Base-by-base conservation (phyloP, 2,329 filamentous ascomycete species). In the Sporothrix schenckii region DNA sequence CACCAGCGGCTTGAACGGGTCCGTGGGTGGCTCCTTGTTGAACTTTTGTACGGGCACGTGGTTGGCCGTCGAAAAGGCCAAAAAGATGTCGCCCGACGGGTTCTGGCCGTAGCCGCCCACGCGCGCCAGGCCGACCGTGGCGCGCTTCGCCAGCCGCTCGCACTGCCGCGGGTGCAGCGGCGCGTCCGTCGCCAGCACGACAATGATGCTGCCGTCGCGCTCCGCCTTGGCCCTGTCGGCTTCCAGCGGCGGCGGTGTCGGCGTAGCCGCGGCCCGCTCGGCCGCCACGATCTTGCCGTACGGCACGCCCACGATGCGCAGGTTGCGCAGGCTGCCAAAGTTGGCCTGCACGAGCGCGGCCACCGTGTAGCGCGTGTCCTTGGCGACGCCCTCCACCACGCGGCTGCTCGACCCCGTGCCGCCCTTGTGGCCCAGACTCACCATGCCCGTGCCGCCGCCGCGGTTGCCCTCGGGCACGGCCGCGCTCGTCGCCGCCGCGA, bases 381-480 rank as follows among this genome's bases (percentile, higher is more conserved):
- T 16, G 54, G 41, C 27, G 6, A 21, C 56, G 19, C 49, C 52
- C 5, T 76, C 60, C n/a, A 91, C 83, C 9, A 87, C 73, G 30
- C 89, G 83, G 63, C 84, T 88, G 74, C 85, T 85, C 0, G 84
- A 88, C 0, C 89, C 89, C 0, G 89, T 91, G 0, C 89, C 89
- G 49, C 88, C 89, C 76, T 91, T 90, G 80, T 87, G 89, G 73
- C 84, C 84, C 75, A 90, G 87, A 75, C 87, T 89, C 50, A 87
- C 83, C 87, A 91, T 90, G 16, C 88, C 88, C 0, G 88, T 88
- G n/a, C 89, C 89, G 21, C 89, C 89, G 3, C 89, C 89, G 1
- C 84, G 84, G 74, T 87, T 88, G 0, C 89, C 89, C 77, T 91
- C 89, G 1, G 79, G 78, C 0, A 91, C 87, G 0, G 80, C 78